Base-by-base conservation (phyloP, 768 basidiomycete species). In the Udeniomyces megalosporus region DNA sequence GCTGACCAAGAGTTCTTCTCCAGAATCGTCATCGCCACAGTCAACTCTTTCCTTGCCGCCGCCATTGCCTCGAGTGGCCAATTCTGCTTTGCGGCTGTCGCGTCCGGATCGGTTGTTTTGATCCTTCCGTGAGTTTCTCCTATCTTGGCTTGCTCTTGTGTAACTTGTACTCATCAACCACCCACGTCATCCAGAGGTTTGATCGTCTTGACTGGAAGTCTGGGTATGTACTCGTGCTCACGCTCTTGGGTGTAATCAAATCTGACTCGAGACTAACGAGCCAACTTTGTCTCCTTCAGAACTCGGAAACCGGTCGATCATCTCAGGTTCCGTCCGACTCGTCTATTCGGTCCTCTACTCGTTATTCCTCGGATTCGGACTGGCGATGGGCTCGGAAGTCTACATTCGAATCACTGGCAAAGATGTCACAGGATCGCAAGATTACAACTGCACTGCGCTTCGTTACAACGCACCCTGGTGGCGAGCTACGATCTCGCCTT, bases 71-170 rank as follows among this genome's bases (percentile, higher is more conserved):
- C 81, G 15, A 81, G 84, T 0, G 73, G 77, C n/a, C 73, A 77
- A 32, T 82, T 91, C 66, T 91, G 88, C 73, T 90, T 86, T 69
- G 82, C 87, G 0, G 85, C 88, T 0, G 76, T 88, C 60, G 84
- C 84, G 0, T 84, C 85, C 6, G 81, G 80, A 38, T 82, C 85
- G 4, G 81, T 88, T 58, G 85, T 88, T 3, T 78, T 88, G 65
- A 88, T 90, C 66, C 77, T 66, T 38, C 66, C 72, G 38, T 42
- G 17, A 8, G 38, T 42, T 42, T 8, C 38, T 42, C 38, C 38
- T 42, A 17, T 8, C 38, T 42, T 42, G 38, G 10, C 38, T 42
- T 42, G 8, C 38, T 42, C 17, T 17, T 42, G 10, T 42, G 10
- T 8, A 42, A 42, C 38, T 17, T 42, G 10, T 42, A n/a, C n/a